phyloP scores from a whole-genome alignment of 129 eudicot genomes.

The Calendula officinalis region DNA sequence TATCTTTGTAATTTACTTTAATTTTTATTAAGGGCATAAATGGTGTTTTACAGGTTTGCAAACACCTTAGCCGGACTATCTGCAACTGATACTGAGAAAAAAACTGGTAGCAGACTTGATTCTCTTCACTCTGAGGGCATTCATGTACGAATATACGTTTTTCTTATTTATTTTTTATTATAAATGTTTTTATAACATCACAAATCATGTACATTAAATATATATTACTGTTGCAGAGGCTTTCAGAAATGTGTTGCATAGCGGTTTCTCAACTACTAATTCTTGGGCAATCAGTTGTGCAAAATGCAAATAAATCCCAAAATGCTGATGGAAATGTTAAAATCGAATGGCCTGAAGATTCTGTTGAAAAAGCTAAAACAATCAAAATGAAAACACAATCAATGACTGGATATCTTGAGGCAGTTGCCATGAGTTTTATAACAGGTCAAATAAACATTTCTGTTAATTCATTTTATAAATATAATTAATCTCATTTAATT shows the following conservation, averaged over 20 bases:
- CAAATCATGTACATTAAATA: background rate
- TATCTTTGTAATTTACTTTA: too few relatives aligned
- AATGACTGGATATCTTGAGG: constrained; percentile 66
- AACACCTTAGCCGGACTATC: constrained; percentile 70
- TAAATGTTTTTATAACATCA: background rate
- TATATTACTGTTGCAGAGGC: constrained; percentile 49
- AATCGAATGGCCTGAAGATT: constrained; percentile 91
- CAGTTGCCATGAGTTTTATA: constrained; percentile 75
- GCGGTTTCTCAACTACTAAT: constrained; percentile 79
- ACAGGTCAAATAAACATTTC: constrained; percentile 44
- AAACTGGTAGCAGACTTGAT: constrained; percentile 88
- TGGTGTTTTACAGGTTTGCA: constrained; percentile 70
- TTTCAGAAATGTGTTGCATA: constrained; percentile 95
- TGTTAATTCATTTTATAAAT: background rate
- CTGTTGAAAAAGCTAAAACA: constrained; percentile 76
- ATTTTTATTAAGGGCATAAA: background rate
- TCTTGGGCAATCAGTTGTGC: constrained; percentile 77
- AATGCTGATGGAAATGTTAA: constrained; percentile 35
- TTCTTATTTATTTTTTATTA: background rate
- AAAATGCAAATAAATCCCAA: constrained; percentile 55
- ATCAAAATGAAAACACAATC: constrained; percentile 63
- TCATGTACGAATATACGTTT: constrained; percentile 51
- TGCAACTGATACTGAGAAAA: constrained; percentile 70
- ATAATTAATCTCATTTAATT: background rate
- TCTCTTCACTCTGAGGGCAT: constrained; percentile 96